Evolutionary conservation across 192 early-diverging fungal genomes (phyloP).

Genomic region (Rhizophagus prolifer): DNA sequence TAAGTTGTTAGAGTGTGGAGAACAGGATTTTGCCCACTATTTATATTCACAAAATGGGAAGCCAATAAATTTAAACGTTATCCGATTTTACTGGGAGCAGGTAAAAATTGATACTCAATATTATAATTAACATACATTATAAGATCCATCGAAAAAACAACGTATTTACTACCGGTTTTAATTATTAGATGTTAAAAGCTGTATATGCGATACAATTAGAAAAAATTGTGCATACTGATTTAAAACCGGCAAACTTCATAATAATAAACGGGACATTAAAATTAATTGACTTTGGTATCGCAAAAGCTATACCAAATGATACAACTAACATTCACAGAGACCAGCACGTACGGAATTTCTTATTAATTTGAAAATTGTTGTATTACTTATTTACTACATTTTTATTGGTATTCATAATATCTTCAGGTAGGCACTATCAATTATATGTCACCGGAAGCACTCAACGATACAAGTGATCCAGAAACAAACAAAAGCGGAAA

Average conservation of each 20-base stretch:
- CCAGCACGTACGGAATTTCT: constrained; percentile 52
- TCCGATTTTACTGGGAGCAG: constrained; percentile 87
- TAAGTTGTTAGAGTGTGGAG: constrained; percentile 84
- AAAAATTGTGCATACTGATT: constrained; percentile 88
- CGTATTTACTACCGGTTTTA: neutral
- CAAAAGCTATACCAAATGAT: constrained; percentile 90
- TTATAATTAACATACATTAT: neutral
- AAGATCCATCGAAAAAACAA: no score
- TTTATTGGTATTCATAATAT: neutral
- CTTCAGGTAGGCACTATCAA: constrained; percentile 78
- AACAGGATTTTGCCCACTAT: constrained; percentile 77
- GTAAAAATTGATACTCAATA: constrained; percentile 32
- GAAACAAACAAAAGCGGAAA: constrained; percentile 16
- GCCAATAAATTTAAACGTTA: constrained; percentile 67
- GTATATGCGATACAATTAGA: constrained; percentile 84
- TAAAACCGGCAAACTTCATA: constrained; percentile 97
- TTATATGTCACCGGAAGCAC: constrained; percentile 95
- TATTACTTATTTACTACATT: neutral
- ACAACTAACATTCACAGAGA: constrained; percentile 93
- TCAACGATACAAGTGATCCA: constrained; percentile 44
- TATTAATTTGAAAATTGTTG: neutral
- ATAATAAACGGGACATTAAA: constrained; percentile 83
- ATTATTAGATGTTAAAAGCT: constrained; percentile 78
- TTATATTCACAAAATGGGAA: constrained; percentile 49
- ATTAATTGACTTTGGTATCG: constrained; percentile 97